These are phyloP conservation scores for Suhomyces vadensis DNA, from an alignment of 805 yeast genomes.

Conservation along the genomic window DNA sequence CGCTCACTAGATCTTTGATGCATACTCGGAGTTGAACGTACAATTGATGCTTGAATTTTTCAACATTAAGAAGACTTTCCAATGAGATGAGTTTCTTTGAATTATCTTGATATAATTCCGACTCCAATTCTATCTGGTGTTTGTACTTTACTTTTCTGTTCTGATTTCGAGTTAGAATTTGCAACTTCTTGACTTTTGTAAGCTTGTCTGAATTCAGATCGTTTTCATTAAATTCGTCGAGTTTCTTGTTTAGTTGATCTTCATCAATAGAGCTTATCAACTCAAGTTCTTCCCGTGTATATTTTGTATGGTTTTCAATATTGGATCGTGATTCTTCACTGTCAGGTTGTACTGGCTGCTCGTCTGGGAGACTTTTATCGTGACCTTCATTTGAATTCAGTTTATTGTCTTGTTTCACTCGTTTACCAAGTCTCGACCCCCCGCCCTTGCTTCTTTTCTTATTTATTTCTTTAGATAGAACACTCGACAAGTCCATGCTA, in stretches of 20 bases:
- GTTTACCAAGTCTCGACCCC: neutral
- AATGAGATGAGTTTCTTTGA: conserved; percentile 8
- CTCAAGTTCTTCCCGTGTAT: conserved; percentile 5
- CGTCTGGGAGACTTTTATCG: neutral
- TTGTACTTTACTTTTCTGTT: conserved; percentile 22
- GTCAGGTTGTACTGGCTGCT: neutral
- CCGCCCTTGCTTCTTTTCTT: conserved; percentile 6
- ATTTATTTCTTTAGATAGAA: conserved; percentile 44
- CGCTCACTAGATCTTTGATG: conserved; percentile 43
- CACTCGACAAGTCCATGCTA: conserved; percentile 49
- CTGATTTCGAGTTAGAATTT: conserved; percentile 16
- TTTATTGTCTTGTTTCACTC: neutral
- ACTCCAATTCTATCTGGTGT: conserved; percentile 30
- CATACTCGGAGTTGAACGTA: conserved; percentile 47
- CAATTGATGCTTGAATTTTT: conserved; percentile 28
- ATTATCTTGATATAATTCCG: conserved; percentile 10
- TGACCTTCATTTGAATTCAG: neutral
- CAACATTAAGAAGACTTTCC: conserved; percentile 10
- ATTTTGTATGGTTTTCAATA: conserved; percentile 14
- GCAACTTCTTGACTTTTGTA: conserved; percentile 17
- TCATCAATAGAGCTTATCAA: conserved; percentile 21
- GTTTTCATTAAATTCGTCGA: conserved; percentile 20
- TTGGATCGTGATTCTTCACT: too few relatives aligned
- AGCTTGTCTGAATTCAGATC: conserved; percentile 17
- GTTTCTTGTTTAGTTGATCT: conserved; percentile 22